Base-by-base conservation (phyloP, 108 stramenopile species). In the Fragilaria radians region DNA sequence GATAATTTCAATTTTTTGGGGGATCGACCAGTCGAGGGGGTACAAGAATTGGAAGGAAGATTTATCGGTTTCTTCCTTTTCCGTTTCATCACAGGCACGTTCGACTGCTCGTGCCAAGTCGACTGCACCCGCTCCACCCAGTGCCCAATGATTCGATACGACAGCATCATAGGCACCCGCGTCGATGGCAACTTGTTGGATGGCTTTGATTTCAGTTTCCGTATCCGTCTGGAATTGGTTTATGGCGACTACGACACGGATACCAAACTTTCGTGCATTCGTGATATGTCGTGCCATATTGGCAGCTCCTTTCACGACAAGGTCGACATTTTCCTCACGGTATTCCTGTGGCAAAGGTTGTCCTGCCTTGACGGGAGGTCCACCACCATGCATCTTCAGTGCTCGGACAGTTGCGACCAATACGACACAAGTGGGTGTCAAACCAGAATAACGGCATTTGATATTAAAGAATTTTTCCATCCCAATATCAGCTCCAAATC, bases 381-480 rank as follows among this genome's bases (percentile, higher is more conserved):
- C 97, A 11, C 98, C 98, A 5, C 98, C 98, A 76, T 99, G 98
- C 95, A 96, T 96, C 73, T 99, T 99, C 36, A 99, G 68, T 19
- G 98, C 98, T 3, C 98, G 93, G 28, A 99, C 93, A 19, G 98
- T 99, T 24, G 98, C 98, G 4, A 99, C 98, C 54, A 99, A 85
- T 53, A 99, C 96, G 3, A 93, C 96, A 50, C 88, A 94, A 54
- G 89, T 84, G 0, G 98, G 98, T 68, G 80, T 86, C 9, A 97
- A 70, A 1, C 92, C 93, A 29, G 78, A 80, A 63, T 79, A 77
- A 1, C 98, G 78, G 67, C 96, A 97, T 79, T 99, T 99, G 68
- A 99, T 97, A 77, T 99, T 96, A 89, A 97, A 97, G 73, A 97
- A 97, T 70, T 99, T 99, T 60, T 97, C 97, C 89, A 92, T 89